phyloP scores from a whole-genome alignment of 2,329 filamentous ascomycete genomes.

The Arthrocladium fulminans region DNA sequence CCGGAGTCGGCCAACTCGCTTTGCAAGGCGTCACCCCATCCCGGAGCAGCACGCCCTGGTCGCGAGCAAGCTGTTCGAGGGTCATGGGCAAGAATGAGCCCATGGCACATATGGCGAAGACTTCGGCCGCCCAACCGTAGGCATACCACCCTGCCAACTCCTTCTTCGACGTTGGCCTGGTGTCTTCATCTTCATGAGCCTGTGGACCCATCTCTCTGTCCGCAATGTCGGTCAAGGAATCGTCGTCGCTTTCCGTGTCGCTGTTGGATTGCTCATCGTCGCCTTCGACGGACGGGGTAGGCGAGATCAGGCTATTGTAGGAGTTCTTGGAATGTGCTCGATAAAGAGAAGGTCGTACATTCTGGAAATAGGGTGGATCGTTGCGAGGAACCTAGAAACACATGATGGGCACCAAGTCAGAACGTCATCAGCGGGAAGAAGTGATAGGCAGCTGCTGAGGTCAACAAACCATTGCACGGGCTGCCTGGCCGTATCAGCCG shows the following conservation, averaged over 20 bases:
- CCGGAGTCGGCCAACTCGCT: conserved; percentile 42
- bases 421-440: not conserved
- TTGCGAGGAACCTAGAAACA: conserved; percentile 22
- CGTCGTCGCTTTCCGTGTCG: conserved; percentile 22
- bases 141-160: conserved; percentile 93
- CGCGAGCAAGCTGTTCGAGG: conserved; percentile 83
- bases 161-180: conserved; percentile 72
- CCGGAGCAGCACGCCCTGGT: conserved; percentile 76
- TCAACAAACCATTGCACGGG: conserved; percentile 5
- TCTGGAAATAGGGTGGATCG: conserved; percentile 7
- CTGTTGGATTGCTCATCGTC: conserved; percentile 56
- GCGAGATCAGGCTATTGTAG: conserved; percentile 45
- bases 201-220: conserved; percentile 20
- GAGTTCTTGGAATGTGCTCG: conserved; percentile 32
- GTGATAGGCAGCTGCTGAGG: not conserved
- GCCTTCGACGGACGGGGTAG: conserved; percentile 55
- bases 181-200: conserved; percentile 72
- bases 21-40: conserved; percentile 69
- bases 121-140: conserved; percentile 93
- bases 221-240: conserved; percentile 20
- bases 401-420: not conserved
- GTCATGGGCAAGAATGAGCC: conserved; percentile 93
- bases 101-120: conserved; percentile 85
- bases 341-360: conserved; percentile 13
- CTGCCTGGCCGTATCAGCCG: not conserved